A percentile compares a stretch with the other conserved stretches of the same genome.
Conservation (phyloP, 2,329 filamentous ascomycete species). For the Colletotrichum tropicicola region DNA sequence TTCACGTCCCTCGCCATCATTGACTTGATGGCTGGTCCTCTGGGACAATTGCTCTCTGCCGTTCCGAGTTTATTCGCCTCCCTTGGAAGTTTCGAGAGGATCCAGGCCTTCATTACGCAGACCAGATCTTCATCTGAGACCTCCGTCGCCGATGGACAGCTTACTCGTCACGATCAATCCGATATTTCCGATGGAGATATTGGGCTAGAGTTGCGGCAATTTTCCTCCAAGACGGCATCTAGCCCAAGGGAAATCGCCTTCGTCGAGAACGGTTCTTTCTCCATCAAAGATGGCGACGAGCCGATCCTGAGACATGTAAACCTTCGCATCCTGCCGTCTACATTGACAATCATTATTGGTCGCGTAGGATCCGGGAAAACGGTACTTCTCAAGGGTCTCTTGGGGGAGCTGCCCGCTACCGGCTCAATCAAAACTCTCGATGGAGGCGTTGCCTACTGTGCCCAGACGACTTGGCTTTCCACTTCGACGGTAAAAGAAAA, state of each 20-base stretch:
- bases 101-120: constrained; percentile 30
- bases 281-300: neutral
- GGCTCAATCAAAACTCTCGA: neutral
- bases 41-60: constrained; percentile 32
- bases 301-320: constrained; percentile 18
- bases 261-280: neutral
- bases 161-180: neutral
- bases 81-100: constrained; percentile 35
- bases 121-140: neutral
- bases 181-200: too few relatives aligned
- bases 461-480: constrained; percentile 36
- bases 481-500: constrained; percentile 36
- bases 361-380: constrained; percentile 34
- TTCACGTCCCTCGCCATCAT: constrained; percentile 38
- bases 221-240: neutral
- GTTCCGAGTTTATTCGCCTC: constrained; percentile 35
- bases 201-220: neutral
- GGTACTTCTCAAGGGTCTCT: constrained; percentile 19
- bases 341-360: constrained; percentile 30
- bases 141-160: neutral
- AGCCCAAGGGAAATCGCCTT: neutral
- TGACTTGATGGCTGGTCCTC: constrained; percentile 31
- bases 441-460: constrained; percentile 32
- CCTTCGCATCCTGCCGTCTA: neutral
- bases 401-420: constrained; percentile 24